Percentiles rank a stretch among this genome's conserved stretches.
These are phyloP conservation scores for Penicillium sp. DNA, from an alignment of 2,329 filamentous ascomycete genomes.

Conservation along the genomic window DNA sequence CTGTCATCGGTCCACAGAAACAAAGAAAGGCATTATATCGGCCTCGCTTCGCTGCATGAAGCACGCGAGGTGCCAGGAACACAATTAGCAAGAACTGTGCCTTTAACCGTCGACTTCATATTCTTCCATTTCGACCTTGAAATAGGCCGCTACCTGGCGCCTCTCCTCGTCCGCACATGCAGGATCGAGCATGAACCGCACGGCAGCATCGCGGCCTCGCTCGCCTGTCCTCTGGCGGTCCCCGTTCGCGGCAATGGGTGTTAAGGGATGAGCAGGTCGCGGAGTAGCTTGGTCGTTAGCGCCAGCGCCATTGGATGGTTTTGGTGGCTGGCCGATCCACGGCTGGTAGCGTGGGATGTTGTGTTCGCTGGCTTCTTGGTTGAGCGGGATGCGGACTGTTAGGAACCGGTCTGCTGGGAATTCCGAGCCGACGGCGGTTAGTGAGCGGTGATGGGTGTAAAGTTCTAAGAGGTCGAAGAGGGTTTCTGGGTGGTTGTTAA, in stretches of 20 bases:
- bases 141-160: conserved; percentile 64
- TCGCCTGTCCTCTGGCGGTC: conserved; percentile 46
- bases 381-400: conserved; percentile 79
- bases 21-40: neutral
- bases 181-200: conserved; percentile 84
- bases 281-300: conserved; percentile 12
- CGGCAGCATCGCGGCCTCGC: conserved; percentile 64
- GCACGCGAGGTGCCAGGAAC: neutral
- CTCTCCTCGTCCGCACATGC: conserved; percentile 72
- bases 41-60: neutral
- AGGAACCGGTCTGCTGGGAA: conserved; percentile 78
- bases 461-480: conserved; percentile 88
- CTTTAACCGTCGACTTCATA: conserved; percentile 42
- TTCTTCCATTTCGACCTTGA: conserved; percentile 73
- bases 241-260: conserved; percentile 46
- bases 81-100: neutral
- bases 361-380: conserved; percentile 70
- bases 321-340: conserved; percentile 41
- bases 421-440: conserved; percentile 69
- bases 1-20: too few relatives aligned
- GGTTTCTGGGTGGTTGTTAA: conserved; percentile 57
- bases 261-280: conserved; percentile 39
- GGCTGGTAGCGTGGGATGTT: conserved; percentile 63
- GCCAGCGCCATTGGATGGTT: conserved; percentile 13
- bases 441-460: conserved; percentile 77